These are phyloP conservation scores for Pythium monospermum DNA, from an alignment of 352 stramenopile species.

Conservation along the genomic window DNA sequence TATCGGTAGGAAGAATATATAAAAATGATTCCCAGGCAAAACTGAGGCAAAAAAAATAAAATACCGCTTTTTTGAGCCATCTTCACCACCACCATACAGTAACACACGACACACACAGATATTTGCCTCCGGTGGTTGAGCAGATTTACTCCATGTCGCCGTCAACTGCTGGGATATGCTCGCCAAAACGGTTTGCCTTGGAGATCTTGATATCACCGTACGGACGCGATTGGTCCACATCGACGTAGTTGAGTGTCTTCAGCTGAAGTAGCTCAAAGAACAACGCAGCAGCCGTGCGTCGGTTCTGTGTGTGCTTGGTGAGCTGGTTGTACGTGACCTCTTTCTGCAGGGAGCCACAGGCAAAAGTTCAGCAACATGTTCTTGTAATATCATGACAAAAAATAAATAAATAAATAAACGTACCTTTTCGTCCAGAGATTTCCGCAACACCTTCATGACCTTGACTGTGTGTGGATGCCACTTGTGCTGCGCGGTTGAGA, in stretches of 20 bases:
- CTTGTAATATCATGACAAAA: too few species aligned
- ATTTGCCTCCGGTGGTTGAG: too few species aligned
- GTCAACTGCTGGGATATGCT: conserved; percentile 78
- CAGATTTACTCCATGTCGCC: conserved; percentile 27
- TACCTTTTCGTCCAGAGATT: conserved; percentile 70
- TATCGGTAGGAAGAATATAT: too few species aligned
- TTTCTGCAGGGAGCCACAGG: too few species aligned
- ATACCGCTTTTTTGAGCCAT: conserved; percentile 6
- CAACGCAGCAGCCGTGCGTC: conserved; percentile 88
- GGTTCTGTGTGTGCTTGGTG: conserved; percentile 73
- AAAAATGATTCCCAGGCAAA: too few species aligned
- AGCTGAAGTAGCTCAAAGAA: conserved; percentile 98
- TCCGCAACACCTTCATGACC: conserved; percentile 87
- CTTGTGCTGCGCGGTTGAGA: conserved; percentile 83
- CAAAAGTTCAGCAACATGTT: too few species aligned
- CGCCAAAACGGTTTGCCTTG: conserved; percentile 61
- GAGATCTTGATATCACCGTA: conserved; percentile 94
- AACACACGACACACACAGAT: too few species aligned
- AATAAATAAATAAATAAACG: background rate
- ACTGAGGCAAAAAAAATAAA: too few species aligned
- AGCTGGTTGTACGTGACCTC: conserved; percentile 84
- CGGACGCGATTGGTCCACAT: conserved; percentile 89
- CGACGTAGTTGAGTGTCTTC: conserved; percentile 98
- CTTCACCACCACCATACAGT: background rate
- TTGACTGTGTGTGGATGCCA: conserved; percentile 98